These are phyloP conservation scores for Suillus ampliporus DNA, from an alignment of 768 basidiomycete genomes.

Conservation along the genomic window DNA sequence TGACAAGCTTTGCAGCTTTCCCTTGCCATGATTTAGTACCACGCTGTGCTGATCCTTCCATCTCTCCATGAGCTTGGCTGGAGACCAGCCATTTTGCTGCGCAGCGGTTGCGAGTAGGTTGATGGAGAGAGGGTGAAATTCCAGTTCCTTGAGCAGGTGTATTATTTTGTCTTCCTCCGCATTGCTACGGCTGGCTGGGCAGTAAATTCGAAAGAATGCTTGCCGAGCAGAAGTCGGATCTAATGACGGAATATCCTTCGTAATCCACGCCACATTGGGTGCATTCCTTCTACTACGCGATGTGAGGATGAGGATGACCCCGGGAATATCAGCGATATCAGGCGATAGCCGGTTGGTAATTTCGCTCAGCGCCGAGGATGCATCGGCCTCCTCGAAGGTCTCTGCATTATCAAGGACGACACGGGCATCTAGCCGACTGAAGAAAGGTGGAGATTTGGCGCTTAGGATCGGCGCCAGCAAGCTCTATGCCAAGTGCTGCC, in stretches of 20 bases:
- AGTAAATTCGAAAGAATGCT: background rate
- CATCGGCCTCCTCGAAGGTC: background rate
- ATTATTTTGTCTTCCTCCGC: background rate
- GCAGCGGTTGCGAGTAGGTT: constrained; percentile 4
- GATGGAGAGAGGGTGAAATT: background rate
- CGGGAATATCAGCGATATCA: background rate
- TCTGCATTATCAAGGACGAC: constrained; percentile 11
- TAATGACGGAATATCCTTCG: constrained; percentile 2
- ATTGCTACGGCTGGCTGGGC: too few relatives aligned
- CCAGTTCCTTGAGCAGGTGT: background rate
- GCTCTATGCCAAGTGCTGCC: background rate
- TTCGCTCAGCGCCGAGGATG: background rate
- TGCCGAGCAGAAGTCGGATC: background rate
- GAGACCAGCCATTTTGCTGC: constrained; percentile 6
- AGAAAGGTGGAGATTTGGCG: background rate
- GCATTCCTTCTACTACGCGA: constrained; percentile 1
- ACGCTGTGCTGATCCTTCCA: background rate
- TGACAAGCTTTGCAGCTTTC: background rate
- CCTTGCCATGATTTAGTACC: background rate
- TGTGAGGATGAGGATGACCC: constrained; percentile 4
- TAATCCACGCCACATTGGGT: background rate
- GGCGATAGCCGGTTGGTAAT: background rate
- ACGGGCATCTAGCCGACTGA: background rate
- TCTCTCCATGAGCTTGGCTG: background rate
- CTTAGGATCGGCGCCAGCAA: background rate